A percentile compares a stretch with the other conserved stretches of the same genome.
These are phyloP conservation scores for Fusarium sp. DNA, from an alignment of 2,329 filamentous ascomycete genomes.

Conservation along the genomic window DNA sequence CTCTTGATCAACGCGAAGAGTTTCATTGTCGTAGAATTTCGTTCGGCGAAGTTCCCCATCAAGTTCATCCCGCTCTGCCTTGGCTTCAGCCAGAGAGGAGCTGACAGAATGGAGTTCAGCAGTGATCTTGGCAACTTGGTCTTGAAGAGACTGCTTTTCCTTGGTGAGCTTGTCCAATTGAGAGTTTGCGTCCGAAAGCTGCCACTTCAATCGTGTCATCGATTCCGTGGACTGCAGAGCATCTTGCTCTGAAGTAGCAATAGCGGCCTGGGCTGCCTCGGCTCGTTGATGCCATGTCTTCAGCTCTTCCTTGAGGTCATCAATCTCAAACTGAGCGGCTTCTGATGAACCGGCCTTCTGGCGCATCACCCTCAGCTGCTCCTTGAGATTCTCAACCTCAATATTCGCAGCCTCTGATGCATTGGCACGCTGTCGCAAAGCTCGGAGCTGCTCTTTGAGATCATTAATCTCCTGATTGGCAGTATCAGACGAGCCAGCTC, in stretches of 20 bases:
- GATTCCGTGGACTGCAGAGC: slow-evolving; percentile 51
- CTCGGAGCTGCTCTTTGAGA: slow-evolving; percentile 16
- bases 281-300: slow-evolving; percentile 41
- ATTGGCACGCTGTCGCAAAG: slow-evolving; percentile 4
- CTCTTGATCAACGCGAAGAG: slow-evolving; percentile 71
- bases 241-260: slow-evolving; percentile 44
- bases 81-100: slow-evolving; percentile 63
- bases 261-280: slow-evolving; percentile 41
- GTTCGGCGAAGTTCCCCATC: slow-evolving; percentile 65
- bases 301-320: slow-evolving; percentile 36
- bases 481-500: slow-evolving; percentile 15
- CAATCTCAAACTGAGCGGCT: slow-evolving; percentile 32
- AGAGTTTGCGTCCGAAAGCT: slow-evolving; percentile 64
- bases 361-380: slow-evolving; percentile 38
- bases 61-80: slow-evolving; percentile 73
- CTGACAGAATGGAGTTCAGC: slow-evolving; percentile 67
- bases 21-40: slow-evolving; percentile 65
- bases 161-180: slow-evolving; percentile 64
- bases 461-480: slow-evolving; percentile 52
- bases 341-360: slow-evolving; percentile 33
- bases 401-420: slow-evolving; percentile 45
- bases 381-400: slow-evolving; percentile 45
- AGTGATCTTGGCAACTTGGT: slow-evolving; percentile 66
- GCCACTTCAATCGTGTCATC: slow-evolving; percentile 62
- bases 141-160: slow-evolving; percentile 71